Conservation (phyloP, 768 basidiomycete genomes). For the Termitomyces sp. region DNA sequence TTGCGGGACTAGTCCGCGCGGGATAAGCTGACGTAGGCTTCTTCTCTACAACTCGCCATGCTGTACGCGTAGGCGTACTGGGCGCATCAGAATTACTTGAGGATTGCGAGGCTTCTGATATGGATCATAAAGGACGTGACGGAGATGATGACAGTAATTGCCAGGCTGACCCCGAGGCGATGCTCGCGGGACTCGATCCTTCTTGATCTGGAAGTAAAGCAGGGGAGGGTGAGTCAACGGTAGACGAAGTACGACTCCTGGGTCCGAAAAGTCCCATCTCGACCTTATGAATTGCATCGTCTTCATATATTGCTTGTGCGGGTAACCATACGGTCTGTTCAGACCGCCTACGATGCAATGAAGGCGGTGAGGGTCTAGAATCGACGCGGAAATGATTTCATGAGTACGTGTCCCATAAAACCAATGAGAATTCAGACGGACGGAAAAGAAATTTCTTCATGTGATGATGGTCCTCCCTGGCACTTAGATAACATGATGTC, state of each 20-base stretch:
- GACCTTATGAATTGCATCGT: neutral
- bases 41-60: constrained; percentile 8
- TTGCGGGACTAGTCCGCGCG: neutral
- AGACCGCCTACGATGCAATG: neutral
- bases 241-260: constrained; percentile 5
- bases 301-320: neutral
- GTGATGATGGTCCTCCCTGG: neutral
- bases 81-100: neutral
- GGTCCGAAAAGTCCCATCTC: constrained; percentile 10
- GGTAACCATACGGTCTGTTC: constrained; percentile 5
- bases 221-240: neutral
- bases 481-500: constrained; percentile 11
- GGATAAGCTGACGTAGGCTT: constrained; percentile 1
- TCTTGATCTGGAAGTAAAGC: neutral
- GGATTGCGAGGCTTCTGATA: neutral
- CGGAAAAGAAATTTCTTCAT: neutral
- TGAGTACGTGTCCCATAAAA: neutral
- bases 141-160: neutral
- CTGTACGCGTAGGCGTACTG: constrained; percentile 8
- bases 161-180: neutral
- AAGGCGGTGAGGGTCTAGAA: neutral
- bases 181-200: neutral
- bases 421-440: neutral
- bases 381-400: neutral
- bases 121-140: neutral